Evolutionary conservation across 2,329 filamentous ascomycete species (phyloP).

Genomic region (Tympanopsis confertula): DNA sequence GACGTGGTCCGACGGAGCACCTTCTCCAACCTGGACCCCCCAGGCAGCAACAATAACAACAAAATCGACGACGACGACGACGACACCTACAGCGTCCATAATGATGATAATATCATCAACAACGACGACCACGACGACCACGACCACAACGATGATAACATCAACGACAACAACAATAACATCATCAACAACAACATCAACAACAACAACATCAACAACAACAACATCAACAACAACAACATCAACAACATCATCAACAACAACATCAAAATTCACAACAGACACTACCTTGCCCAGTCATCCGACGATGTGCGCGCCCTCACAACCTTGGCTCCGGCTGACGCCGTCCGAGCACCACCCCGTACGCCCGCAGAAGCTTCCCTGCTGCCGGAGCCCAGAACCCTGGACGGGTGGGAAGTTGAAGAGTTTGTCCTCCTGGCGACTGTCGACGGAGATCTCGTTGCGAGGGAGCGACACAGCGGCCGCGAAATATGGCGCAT

Average conservation of each 20-base stretch:
- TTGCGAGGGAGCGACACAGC: slow-evolving; percentile 79
- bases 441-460: slow-evolving; percentile 96
- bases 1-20: too few relatives aligned
- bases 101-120: slow-evolving; percentile 12
- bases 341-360: slow-evolving; percentile 85
- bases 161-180: too few relatives aligned
- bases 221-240: slow-evolving; percentile 20
- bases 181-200: slow-evolving; percentile 18
- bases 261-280: slow-evolving; percentile 7
- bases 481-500: slow-evolving; percentile 79
- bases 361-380: slow-evolving; percentile 63
- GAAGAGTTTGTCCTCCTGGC: slow-evolving; percentile 99
- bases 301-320: slow-evolving; percentile 80
- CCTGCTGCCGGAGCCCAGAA: slow-evolving; percentile 88
- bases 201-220: slow-evolving; percentile 17
- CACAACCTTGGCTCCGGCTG: slow-evolving; percentile 93
- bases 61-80: slow-evolving; percentile 11
- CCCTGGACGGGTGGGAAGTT: slow-evolving; percentile 97
- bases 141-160: slow-evolving; percentile 13
- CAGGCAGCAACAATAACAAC: too few relatives aligned
- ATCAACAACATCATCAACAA: slow-evolving; percentile 12
- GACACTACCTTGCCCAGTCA: slow-evolving; percentile 24
- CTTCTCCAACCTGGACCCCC: too few relatives aligned
- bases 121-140: slow-evolving; percentile 10
- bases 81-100: too few relatives aligned